phyloP scores from a whole-genome alignment of 176 grass and related monocot genomes.

The Eremochloa ophiuroides region DNA sequence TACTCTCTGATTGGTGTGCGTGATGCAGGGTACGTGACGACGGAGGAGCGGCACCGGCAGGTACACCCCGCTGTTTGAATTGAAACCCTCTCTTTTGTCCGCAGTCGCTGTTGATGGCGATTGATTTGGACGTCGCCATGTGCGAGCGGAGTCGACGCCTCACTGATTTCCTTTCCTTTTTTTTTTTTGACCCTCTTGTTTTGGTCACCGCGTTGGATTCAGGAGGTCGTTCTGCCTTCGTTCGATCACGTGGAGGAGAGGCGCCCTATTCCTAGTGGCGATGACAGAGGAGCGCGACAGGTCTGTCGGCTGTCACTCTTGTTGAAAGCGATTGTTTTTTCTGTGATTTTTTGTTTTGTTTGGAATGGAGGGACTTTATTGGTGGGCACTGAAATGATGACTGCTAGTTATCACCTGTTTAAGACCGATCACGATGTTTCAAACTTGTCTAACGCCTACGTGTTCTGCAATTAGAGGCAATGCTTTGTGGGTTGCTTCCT shows the following conservation, averaged over 20 bases:
- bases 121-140: background rate
- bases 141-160: background rate
- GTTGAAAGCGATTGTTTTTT: constrained; percentile 12
- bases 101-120: background rate
- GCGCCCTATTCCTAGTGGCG: background rate
- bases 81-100: background rate
- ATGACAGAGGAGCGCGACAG: background rate
- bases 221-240: constrained; percentile 36
- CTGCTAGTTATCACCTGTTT: background rate
- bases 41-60: constrained; percentile 60
- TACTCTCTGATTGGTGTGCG: background rate
- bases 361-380: background rate
- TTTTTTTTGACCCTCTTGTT: background rate
- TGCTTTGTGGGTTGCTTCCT: background rate
- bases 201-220: background rate
- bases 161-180: background rate
- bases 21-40: constrained; percentile 62
- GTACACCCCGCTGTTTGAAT: constrained; percentile 19
- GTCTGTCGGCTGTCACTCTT: constrained; percentile 24
- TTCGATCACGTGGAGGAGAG: constrained; percentile 22
- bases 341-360: constrained; percentile 17
- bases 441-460: background rate
- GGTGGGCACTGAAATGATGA: background rate
- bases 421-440: background rate
- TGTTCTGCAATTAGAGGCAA: background rate